A percentile compares a stretch with the other conserved stretches of the same genome.
Conservation (phyloP, 1,139 yeast species). For the Protomyces macrosporus region DNA sequence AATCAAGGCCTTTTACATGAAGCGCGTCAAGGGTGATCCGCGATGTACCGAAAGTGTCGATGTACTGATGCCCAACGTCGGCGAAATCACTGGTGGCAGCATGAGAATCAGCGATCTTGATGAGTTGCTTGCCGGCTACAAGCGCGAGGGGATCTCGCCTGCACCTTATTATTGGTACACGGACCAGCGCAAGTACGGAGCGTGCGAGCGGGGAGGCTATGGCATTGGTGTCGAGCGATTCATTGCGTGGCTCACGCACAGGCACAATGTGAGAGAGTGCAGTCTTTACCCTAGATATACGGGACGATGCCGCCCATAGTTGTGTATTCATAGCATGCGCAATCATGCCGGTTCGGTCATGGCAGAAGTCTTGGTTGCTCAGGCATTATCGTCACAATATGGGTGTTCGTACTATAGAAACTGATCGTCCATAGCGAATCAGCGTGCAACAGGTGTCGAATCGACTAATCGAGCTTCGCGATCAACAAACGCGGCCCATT, state of each 20-base stretch:
- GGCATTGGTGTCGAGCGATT: constrained; percentile 98
- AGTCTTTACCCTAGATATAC: constrained; percentile 95
- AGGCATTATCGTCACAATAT: neutral
- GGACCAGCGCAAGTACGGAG: constrained; percentile 94
- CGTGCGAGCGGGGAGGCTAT: constrained; percentile 98
- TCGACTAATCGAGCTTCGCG: no score
- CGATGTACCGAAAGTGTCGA: constrained; percentile 97
- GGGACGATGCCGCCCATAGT: constrained; percentile 91
- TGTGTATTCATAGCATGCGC: neutral
- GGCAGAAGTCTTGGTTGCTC: neutral
- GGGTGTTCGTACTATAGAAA: neutral
- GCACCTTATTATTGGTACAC: constrained; percentile 88
- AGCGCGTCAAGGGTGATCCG: constrained; percentile 80
- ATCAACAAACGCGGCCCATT: no score
- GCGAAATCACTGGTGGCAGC: constrained; percentile 40
- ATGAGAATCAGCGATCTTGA: constrained; percentile 87
- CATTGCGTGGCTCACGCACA: constrained; percentile 94
- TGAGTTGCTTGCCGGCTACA: constrained; percentile 82
- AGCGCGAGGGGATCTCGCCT: constrained; percentile 82
- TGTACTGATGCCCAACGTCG: constrained; percentile 97
- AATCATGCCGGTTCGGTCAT: neutral
- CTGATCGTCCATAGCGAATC: no score
- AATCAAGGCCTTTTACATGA: constrained; percentile 97
- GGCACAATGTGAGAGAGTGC: constrained; percentile 79
- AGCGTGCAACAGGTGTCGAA: no score